These are phyloP conservation scores for Aspergillus mulundensis DNA, from an alignment of 495 filamentous ascomycete species.

Conservation along the genomic window DNA sequence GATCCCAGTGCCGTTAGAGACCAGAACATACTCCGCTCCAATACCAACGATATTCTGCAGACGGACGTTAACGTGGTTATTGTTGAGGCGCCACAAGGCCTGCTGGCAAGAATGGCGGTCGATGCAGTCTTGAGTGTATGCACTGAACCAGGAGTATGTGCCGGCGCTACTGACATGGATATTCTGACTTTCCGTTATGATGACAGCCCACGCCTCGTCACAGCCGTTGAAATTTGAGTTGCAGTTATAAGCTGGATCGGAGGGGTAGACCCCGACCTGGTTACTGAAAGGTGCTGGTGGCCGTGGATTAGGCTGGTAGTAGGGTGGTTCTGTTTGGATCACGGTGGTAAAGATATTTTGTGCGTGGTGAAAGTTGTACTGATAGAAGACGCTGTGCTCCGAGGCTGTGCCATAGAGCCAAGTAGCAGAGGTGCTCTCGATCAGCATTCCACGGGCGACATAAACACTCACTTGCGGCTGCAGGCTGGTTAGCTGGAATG, in stretches of 20 bases:
- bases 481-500: not conserved
- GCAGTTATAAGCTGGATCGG: conserved; percentile 7
- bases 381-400: conserved; percentile 70
- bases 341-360: conserved; percentile 64
- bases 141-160: conserved; percentile 13
- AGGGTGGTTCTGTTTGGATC: conserved; percentile 74
- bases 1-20: not conserved
- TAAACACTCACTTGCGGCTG: conserved; percentile 15
- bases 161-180: conserved; percentile 7
- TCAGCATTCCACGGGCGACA: conserved; percentile 9
- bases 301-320: conserved; percentile 58
- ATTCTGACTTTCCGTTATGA: conserved; percentile 6
- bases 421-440: conserved; percentile 16
- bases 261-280: conserved; percentile 1
- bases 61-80: conserved; percentile 3
- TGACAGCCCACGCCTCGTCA: conserved; percentile 11
- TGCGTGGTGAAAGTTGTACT: conserved; percentile 68
- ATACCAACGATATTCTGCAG: conserved; percentile 7
- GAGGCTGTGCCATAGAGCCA: conserved; percentile 67
- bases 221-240: not conserved
- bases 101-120: conserved; percentile 10
- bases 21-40: conserved; percentile 3
- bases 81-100: not conserved
- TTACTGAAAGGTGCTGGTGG: conserved; percentile 51
- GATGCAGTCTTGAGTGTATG: conserved; percentile 11